Conservation (phyloP, 805 yeast genomes). For the Wickerhamiella galacta region DNA sequence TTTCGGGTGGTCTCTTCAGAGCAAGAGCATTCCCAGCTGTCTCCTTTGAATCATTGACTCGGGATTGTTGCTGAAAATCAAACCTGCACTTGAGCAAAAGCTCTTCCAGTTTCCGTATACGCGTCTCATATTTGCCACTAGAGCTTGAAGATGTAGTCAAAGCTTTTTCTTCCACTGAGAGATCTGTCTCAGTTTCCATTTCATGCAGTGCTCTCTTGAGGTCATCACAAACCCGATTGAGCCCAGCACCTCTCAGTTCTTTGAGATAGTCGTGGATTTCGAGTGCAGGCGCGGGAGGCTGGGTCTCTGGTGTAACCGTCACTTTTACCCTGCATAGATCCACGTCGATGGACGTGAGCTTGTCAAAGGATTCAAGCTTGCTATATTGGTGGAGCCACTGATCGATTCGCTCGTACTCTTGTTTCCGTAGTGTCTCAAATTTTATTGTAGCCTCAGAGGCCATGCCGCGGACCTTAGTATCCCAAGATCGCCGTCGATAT, state of each 20-base stretch:
- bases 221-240: constrained; percentile 15
- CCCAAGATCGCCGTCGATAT: constrained; percentile 20
- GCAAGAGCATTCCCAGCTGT: not conserved
- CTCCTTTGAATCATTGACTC: not conserved
- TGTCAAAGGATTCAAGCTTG: constrained; percentile 11
- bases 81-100: constrained; percentile 10
- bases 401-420: constrained; percentile 27
- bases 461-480: constrained; percentile 12
- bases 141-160: too few relatives aligned
- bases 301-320: constrained; percentile 6
- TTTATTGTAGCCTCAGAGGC: constrained; percentile 37
- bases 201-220: constrained; percentile 18
- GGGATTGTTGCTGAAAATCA: not conserved
- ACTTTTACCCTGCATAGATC: constrained; percentile 14
- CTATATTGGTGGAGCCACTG: constrained; percentile 47
- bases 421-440: constrained; percentile 39
- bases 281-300: constrained; percentile 3
- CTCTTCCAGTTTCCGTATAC: constrained; percentile 45
- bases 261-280: constrained; percentile 14
- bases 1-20: not conserved
- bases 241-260: constrained; percentile 12
- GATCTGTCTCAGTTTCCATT: constrained; percentile 13
- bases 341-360: constrained; percentile 2
- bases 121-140: constrained; percentile 35
- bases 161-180: too few relatives aligned